Base-by-base conservation (phyloP, 331 rosid genomes). In the Malus hybrid region DNA sequence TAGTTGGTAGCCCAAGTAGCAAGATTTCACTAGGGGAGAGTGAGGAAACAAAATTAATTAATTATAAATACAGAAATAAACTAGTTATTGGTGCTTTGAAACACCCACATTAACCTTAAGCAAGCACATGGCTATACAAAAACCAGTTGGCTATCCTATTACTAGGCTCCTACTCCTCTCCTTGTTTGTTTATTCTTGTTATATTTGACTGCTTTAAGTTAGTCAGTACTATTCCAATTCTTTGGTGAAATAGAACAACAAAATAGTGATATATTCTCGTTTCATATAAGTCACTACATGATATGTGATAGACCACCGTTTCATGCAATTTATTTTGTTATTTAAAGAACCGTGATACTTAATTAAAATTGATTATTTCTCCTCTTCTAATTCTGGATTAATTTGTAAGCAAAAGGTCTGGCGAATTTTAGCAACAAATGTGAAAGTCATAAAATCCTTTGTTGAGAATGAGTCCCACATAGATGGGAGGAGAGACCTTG, bases 81-180 rank as follows among this genome's bases (percentile, higher is more conserved):
- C 20, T 33, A 56, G 28, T 55, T 68, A 65, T 11, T 60, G 0
- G 3, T 36, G 42, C 42, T 36, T 36, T 42, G 44, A 78, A 46
- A 74, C 6, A 46, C 32, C 69, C 64, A 60, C 53, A 3, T 50
- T 42, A 42, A 63, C 16, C 68, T 42, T 42, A 65, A 58, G 63
- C 66, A 36, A 65, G 71, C 78, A 77, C 84, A 50, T 77, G 81
- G 84, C 34, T 74, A n/a, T 53, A 65, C 18, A 28, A 66, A 67
- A 42, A 36, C 75, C 56, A 67, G 78, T 77, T 77, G 67, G 68
- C 78, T 67, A 72, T 16, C 68, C 20, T 42, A 52, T 44, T 22
- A 22, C 29, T 15, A 15, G 62, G 34, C 74, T 65, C 65, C 22
- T n/a, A 34, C 71, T 75, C 63, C 67, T 28, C 58, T 44, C 32